Percentiles rank a stretch among this genome's conserved stretches.
Conservation (phyloP, 306 rosid genomes). For the Cicer chorassanicum region DNA sequence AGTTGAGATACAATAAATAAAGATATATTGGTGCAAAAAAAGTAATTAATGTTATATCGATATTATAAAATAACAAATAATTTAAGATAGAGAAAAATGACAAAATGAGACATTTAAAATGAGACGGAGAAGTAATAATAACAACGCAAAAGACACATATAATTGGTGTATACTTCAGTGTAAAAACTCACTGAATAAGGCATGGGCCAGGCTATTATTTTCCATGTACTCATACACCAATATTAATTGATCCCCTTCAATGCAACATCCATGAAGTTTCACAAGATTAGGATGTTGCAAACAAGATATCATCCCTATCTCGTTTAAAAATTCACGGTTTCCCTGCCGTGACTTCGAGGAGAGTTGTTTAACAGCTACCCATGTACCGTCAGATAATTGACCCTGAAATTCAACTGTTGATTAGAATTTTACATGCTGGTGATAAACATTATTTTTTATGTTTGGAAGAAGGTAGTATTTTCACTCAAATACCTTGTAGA, state of each 20-base stretch:
- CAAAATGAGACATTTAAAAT: too few species aligned
- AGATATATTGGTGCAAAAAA: too few species aligned
- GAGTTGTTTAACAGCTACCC: constrained; percentile 64
- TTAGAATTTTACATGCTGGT: constrained; percentile 26
- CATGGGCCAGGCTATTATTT: constrained; percentile 61
- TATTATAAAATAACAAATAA: too few species aligned
- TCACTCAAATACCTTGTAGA: constrained; percentile 59
- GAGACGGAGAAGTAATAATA: too few species aligned
- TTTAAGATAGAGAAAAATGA: too few species aligned
- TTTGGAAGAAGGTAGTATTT: neutral
- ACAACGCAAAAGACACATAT: neutral
- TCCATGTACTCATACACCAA: constrained; percentile 70
- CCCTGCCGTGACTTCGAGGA: constrained; percentile 61
- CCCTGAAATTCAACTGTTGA: constrained; percentile 49
- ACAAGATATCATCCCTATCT: constrained; percentile 63
- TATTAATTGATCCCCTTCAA: constrained; percentile 59
- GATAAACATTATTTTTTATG: neutral
- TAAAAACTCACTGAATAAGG: constrained; percentile 63
- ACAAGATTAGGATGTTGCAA: constrained; percentile 72
- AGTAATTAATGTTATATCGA: too few species aligned
- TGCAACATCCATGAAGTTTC: constrained; percentile 65
- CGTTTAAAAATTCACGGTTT: constrained; percentile 60
- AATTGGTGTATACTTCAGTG: neutral
- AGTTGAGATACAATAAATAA: too few species aligned
- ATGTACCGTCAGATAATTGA: constrained; percentile 56